Evolutionary conservation across 495 filamentous ascomycete genomes (phyloP), one percentile per base, ranked within the genome.

Genomic region (Apiosordaria backusii): DNA sequence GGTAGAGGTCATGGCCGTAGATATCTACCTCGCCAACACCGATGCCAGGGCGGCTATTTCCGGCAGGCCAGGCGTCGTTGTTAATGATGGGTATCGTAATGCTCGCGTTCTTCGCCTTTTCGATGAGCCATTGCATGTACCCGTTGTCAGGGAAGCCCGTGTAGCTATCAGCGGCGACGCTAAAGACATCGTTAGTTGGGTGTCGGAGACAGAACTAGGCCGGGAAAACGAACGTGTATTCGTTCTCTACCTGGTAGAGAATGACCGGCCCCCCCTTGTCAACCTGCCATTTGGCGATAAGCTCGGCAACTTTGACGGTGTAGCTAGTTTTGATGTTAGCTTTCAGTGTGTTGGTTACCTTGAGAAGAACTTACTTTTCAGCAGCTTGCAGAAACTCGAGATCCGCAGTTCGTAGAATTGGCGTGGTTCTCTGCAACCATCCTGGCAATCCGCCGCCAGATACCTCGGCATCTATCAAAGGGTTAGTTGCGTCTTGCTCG

Each of bases 201-300:
- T 24, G 21, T 25, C 57, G n/a, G n/a, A 15, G 9, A 59, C 24
- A 13, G 1, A 29, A 22, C 21, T 24, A 35, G 4, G 2, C 1
- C 57, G 25, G 16, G 9, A 1, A 64, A 66, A 61, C 64, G 15
- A 18, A 59, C 57, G 29, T 83, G 71, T 92, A 92, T 68, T 92
- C 90, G 67, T 93, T 93, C 71, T 93, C 91, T 0, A 89, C 89
- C 77, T 95, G 91, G 52, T 89, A 81, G 2, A 93, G 79, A 61
- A 93, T 91, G 23, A 93, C 81, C 0, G 89, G 89, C 1, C 91
- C 91, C 6, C 89, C 91, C 66, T 92, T 89, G 1, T 89, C 92
- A 66, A 93, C 91, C 67, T 93, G 90, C 4, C 85, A 87, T 29
- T 86, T 84, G 9, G 91, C 89, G 69, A 95, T 86, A 13, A 89